Base-by-base conservation (phyloP, 805 yeast species). In the Wickerhamomyces sydowiorum region DNA sequence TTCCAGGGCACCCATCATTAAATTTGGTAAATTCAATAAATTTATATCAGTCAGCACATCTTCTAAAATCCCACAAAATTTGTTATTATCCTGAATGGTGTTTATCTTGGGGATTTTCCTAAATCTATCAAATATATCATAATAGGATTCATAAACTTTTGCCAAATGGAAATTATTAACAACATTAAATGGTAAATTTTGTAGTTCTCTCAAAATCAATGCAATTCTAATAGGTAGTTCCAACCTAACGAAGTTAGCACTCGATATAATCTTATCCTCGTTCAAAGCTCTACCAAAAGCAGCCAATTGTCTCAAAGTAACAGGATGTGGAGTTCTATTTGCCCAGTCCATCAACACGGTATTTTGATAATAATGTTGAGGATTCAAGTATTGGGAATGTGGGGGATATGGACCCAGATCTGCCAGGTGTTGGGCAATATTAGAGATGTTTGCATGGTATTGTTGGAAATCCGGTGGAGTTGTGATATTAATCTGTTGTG, bases 1-100 rank as follows among this genome's bases (percentile, higher is more conserved):
- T 54, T 91, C 97, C 37, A 89, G 66, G 1, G 95, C 88, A 2
- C 98, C 98, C 89, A 89, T 86, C 71, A 91, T 84, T 45, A 90
- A 68, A 59, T 90, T 91, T 1, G 97, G 93, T 45, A 91, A 69
- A 48, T 88, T 86, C 41, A 83, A 67, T 38, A 88, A 72, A 63
- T 91, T 96, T 53, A 81, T 85, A 60, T 83, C 88, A 22, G 73
- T 71, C 50, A 91, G 66, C 47, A 89, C 74, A 25, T 73, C 68
- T 22, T 76, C 71, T 42, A 90, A 65, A 40, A 78, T 73, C 21
- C 68, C 67, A 56, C 95, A 82, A 60, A 91, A 90, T 49, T 63
- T 64, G 32, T 76, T 80, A 57, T 91, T 91, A 41, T 88, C 96
- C 30, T 82, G 80, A 29, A 88, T 61, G 0, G 84, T 77, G 23